These are phyloP conservation scores for Begonia loranthoides DNA, from an alignment of 306 rosid genomes.

Conservation along the genomic window DNA sequence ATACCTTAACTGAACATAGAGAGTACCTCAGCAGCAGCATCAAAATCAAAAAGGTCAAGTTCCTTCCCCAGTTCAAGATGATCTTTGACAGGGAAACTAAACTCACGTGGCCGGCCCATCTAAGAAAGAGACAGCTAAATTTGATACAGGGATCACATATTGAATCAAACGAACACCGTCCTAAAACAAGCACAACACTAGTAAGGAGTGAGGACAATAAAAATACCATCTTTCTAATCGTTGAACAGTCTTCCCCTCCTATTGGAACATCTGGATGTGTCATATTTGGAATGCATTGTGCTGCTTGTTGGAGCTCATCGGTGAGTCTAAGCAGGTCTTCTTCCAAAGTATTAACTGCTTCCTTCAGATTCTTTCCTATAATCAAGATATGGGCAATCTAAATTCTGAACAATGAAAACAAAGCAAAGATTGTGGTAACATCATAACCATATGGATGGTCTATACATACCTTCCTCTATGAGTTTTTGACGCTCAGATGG, in stretches of 20 bases:
- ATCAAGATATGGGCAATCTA: conserved; percentile 3
- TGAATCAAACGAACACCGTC: not conserved
- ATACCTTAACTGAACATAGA: conserved; percentile 18
- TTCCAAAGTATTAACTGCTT: conserved; percentile 58
- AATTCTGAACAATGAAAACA: conserved; percentile 4
- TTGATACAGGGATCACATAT: not conserved
- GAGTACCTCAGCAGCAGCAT: conserved; percentile 91
- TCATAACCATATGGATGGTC: not conserved
- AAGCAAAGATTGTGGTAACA: conserved; percentile 6
- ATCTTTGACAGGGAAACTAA: conserved; percentile 71
- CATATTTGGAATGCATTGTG: conserved; percentile 73
- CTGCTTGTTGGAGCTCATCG: conserved; percentile 81
- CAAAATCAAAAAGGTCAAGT: conserved; percentile 81
- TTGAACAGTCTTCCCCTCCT: conserved; percentile 81
- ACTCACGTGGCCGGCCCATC: conserved; percentile 53
- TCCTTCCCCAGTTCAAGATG: conserved; percentile 88
- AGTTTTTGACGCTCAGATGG: conserved; percentile 61
- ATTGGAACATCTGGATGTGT: conserved; percentile 83
- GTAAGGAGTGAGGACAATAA: conserved; percentile 5
- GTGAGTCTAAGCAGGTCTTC: conserved; percentile 68
- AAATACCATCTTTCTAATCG: conserved; percentile 49
- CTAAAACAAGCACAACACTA: not conserved
- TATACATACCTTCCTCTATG: conserved; percentile 61
- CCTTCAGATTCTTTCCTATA: conserved; percentile 86
- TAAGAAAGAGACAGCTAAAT: conserved; percentile 18